Evolutionary conservation across 2,329 filamentous ascomycete genomes (phyloP).

Genomic region (Neonectria sp.): DNA sequence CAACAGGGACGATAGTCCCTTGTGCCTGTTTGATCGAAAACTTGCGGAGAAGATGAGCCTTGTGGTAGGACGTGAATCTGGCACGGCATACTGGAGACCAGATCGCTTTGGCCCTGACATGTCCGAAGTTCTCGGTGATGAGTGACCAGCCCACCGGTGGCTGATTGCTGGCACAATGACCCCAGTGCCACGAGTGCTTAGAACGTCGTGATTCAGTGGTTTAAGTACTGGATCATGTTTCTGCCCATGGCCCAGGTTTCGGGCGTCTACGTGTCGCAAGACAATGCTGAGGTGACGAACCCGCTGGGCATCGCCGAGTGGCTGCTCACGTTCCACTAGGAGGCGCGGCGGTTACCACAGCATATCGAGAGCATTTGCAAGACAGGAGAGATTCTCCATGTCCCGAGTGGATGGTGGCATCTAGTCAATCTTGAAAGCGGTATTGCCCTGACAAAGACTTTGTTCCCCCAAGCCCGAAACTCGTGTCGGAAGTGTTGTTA

Average conservation of each 20-base stretch:
- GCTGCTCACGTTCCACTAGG: slow-evolving; percentile 89
- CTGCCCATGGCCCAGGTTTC: slow-evolving; percentile 84
- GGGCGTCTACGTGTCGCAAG: slow-evolving; percentile 89
- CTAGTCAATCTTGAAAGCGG: too few relatives aligned
- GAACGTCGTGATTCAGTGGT: slow-evolving; percentile 92
- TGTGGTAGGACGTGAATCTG: slow-evolving; percentile 67
- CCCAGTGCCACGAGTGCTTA: slow-evolving; percentile 84
- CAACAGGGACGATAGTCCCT: slow-evolving; percentile 86
- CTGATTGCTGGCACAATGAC: slow-evolving; percentile 95
- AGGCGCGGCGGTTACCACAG: slow-evolving; percentile 81
- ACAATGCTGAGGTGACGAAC: slow-evolving; percentile 93
- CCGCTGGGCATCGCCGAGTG: slow-evolving; percentile 95
- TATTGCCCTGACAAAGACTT: too few relatives aligned
- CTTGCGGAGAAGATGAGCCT: slow-evolving; percentile 90
- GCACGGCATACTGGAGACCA: slow-evolving; percentile 81
- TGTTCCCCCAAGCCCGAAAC: too few relatives aligned
- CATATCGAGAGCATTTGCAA: slow-evolving; percentile 90
- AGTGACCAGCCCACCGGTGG: slow-evolving; percentile 92
- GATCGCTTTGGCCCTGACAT: slow-evolving; percentile 87
- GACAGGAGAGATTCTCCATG: slow-evolving; percentile 89
- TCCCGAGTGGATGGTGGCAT: slow-evolving; percentile 71
- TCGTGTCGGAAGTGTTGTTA: too few relatives aligned
- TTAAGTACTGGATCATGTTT: slow-evolving; percentile 99
- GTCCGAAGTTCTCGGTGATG: slow-evolving; percentile 82
- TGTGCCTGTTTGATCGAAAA: slow-evolving; percentile 91